These are phyloP conservation scores for Coemansia sp. DNA, from an alignment of 192 early-diverging fungal species.

Conservation along the genomic window DNA sequence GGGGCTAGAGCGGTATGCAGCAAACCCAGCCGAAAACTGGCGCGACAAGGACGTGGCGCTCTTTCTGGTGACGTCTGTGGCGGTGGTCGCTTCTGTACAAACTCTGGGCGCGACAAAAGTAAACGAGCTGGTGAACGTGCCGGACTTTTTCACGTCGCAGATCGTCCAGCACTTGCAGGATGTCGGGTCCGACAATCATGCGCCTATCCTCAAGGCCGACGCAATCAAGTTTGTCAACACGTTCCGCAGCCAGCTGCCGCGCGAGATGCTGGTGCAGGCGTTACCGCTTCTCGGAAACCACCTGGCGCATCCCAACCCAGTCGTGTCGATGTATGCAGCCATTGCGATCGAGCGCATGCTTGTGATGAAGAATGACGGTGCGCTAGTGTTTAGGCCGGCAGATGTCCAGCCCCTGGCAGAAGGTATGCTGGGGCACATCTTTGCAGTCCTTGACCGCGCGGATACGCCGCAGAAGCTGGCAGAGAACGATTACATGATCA, in stretches of 20 bases:
- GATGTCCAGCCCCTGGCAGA: conserved; percentile 76
- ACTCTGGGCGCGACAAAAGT: conserved; percentile 83
- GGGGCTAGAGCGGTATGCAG: conserved; percentile 71
- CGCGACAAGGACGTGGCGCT: conserved; percentile 96
- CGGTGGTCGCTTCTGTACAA: conserved; percentile 75
- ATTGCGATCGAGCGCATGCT: conserved; percentile 90
- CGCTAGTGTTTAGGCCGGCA: conserved; percentile 62
- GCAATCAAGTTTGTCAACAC: conserved; percentile 93
- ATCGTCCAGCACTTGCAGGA: conserved; percentile 83
- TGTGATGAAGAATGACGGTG: conserved; percentile 68
- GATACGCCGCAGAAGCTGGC: conserved; percentile 90
- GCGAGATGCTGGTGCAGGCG: conserved; percentile 72
- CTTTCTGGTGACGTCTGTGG: conserved; percentile 87
- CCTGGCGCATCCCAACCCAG: conserved; percentile 77
- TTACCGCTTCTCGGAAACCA: conserved; percentile 81
- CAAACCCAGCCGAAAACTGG: conserved; percentile 76
- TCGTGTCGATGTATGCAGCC: conserved; percentile 91
- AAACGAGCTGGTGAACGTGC: conserved; percentile 81
- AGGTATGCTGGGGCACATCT: conserved; percentile 71
- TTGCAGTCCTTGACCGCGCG: conserved; percentile 74
- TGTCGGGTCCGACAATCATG: conserved; percentile 63
- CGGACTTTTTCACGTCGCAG: conserved; percentile 81
- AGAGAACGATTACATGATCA: conserved; percentile 97
- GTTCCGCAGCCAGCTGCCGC: conserved; percentile 92
- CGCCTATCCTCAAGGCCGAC: conserved; percentile 92